phyloP scores from a whole-genome alignment of 345 rosid genomes.

The Eutrema heterophyllum region DNA sequence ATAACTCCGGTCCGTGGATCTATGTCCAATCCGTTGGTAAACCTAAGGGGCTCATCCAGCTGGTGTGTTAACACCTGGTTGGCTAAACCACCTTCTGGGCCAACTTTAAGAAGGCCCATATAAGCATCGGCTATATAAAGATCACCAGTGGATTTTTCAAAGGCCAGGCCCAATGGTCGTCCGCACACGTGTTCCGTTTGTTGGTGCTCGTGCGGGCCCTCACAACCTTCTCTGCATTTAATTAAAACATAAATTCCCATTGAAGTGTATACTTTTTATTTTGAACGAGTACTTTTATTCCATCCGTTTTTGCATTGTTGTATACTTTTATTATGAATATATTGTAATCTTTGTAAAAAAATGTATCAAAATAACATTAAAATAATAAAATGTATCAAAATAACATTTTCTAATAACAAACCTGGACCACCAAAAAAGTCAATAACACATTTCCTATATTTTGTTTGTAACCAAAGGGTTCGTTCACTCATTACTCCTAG shows the following conservation, averaged over 20 bases:
- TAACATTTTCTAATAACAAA: neutral
- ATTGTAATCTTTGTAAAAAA: neutral
- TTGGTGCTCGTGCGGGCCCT: conserved; percentile 34
- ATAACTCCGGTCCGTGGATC: conserved; percentile 49
- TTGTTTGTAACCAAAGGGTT: neutral
- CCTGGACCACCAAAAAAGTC: neutral
- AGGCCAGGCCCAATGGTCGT: conserved; percentile 71
- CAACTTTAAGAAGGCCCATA: conserved; percentile 71
- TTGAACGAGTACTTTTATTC: neutral
- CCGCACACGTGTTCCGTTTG: conserved; percentile 71
- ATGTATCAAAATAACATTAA: no score
- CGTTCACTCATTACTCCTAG: neutral
- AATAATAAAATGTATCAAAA: neutral
- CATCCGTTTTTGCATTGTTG: neutral
- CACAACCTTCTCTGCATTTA: conserved; percentile 37
- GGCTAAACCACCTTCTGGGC: conserved; percentile 70
- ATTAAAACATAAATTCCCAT: neutral
- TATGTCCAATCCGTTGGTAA: conserved; percentile 59
- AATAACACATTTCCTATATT: neutral
- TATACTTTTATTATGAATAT: neutral
- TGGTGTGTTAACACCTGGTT: conserved; percentile 41
- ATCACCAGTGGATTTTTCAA: conserved; percentile 46
- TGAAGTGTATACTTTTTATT: neutral
- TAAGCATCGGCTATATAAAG: conserved; percentile 80
- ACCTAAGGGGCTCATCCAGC: conserved; percentile 37